Evolutionary conservation across 2,329 filamentous ascomycete species (phyloP).

Genomic region (Talaromyces funiculosus): DNA sequence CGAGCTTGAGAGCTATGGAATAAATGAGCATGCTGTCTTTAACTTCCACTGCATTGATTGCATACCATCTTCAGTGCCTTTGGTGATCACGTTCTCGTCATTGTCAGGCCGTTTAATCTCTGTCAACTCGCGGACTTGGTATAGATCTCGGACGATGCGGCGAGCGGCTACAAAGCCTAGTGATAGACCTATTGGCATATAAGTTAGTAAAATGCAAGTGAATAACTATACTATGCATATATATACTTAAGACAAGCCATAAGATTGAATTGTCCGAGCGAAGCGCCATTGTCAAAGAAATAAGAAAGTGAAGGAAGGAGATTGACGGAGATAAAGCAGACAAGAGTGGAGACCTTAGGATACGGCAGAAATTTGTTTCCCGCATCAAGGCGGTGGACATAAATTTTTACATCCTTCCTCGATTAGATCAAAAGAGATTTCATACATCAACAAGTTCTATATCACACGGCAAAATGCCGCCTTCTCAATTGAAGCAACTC

Average conservation of each 20-base stretch:
- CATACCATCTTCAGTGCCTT: constrained; percentile 64
- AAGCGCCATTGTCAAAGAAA: background rate
- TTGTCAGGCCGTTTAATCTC: constrained; percentile 60
- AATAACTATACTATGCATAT: background rate
- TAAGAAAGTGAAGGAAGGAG: background rate
- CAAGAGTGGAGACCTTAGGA: background rate
- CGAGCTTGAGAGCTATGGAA: constrained; percentile 50
- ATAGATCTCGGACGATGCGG: constrained; percentile 51
- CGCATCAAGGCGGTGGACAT: constrained; percentile 28
- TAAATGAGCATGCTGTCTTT: background rate
- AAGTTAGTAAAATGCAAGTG: background rate
- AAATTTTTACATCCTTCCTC: constrained; percentile 22
- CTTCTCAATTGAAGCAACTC: constrained; percentile 92
- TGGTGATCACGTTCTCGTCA: constrained; percentile 67
- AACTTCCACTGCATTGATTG: background rate
- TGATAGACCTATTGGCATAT: constrained; percentile 28
- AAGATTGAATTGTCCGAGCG: constrained; percentile 9
- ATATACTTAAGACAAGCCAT: constrained; percentile 13
- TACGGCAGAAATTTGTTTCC: constrained; percentile 25
- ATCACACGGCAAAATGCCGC: constrained; percentile 61
- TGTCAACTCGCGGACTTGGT: constrained; percentile 39
- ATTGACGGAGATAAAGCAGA: constrained; percentile 4
- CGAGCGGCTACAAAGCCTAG: constrained; percentile 47
- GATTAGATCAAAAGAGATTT: background rate
- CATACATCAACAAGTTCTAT: constrained; percentile 21